Evolutionary conservation across 306 rosid species (phyloP).

Genomic region (Cicer cuneatum): DNA sequence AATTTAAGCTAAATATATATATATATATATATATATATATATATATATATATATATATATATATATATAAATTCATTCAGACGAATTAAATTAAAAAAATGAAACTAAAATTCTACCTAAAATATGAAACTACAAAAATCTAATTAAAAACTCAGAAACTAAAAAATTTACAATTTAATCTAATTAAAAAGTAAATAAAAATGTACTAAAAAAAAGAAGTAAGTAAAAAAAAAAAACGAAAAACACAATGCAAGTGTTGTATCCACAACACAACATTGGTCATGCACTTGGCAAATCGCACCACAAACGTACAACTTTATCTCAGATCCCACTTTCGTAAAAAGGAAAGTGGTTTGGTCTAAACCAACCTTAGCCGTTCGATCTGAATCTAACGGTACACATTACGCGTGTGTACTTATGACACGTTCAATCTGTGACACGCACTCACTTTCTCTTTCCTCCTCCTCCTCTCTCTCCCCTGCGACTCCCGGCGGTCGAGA

Average conservation of each 20-base stretch:
- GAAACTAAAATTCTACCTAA: too few species aligned
- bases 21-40: too few species aligned
- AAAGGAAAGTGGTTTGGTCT: constrained; percentile 32
- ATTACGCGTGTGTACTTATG: constrained; percentile 53
- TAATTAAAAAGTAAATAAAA: background rate
- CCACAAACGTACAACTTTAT: constrained; percentile 40
- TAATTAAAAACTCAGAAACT: background rate
- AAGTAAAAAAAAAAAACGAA: background rate
- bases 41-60: too few species aligned
- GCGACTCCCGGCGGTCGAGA: constrained; percentile 47
- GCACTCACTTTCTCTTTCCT: constrained; percentile 46
- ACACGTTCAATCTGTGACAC: constrained; percentile 55
- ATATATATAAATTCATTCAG: too few species aligned
- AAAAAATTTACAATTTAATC: background rate
- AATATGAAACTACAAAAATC: too few species aligned
- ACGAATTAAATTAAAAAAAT: too few species aligned
- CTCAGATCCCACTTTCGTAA: constrained; percentile 42
- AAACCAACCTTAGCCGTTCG: constrained; percentile 21
- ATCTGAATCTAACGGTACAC: constrained; percentile 46
- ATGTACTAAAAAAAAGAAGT: background rate
- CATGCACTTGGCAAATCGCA: constrained; percentile 48
- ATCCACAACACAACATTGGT: constrained; percentile 27
- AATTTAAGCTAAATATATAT: too few species aligned
- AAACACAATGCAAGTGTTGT: background rate
- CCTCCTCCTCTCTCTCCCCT: constrained; percentile 17